These are phyloP conservation scores for Globisporangium emineosum DNA, from an alignment of 352 stramenopile genomes.

Conservation along the genomic window DNA sequence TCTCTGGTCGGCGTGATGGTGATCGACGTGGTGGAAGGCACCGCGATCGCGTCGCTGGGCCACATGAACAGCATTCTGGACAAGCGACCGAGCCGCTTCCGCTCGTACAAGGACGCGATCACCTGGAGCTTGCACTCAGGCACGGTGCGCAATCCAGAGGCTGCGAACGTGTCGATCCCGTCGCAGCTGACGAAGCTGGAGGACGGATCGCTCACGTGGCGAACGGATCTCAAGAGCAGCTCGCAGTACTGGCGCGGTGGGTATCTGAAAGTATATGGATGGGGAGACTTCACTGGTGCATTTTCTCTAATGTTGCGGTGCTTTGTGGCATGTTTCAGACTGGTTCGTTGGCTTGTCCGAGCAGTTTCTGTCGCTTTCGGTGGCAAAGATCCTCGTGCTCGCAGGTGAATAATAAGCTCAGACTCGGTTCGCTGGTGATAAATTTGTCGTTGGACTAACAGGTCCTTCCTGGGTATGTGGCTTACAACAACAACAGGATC, in stretches of 20 bases:
- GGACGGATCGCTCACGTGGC: slow-evolving; percentile 65
- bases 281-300: neutral
- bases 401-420: slow-evolving; percentile 38
- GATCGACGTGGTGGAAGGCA: slow-evolving; percentile 88
- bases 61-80: slow-evolving; percentile 84
- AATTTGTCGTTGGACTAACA: neutral
- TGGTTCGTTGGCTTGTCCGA: slow-evolving; percentile 87
- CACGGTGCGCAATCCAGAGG: slow-evolving; percentile 71
- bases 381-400: slow-evolving; percentile 82
- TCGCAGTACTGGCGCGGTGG: slow-evolving; percentile 75
- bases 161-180: slow-evolving; percentile 74
- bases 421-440: neutral
- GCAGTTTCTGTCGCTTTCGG: slow-evolving; percentile 73
- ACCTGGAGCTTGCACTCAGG: slow-evolving; percentile 77
- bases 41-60: slow-evolving; percentile 76
- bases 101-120: slow-evolving; percentile 66
- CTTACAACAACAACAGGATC: slow-evolving; percentile 30
- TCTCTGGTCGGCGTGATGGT: slow-evolving; percentile 84
- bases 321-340: slow-evolving; percentile 27
- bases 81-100: slow-evolving; percentile 65
- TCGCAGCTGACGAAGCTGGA: slow-evolving; percentile 57
- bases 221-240: slow-evolving; percentile 72
- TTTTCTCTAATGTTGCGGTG: neutral
- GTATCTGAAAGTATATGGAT: neutral
- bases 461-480: neutral